Conservation (phyloP, 495 filamentous ascomycete species). For the Penicillium paradoxum region DNA sequence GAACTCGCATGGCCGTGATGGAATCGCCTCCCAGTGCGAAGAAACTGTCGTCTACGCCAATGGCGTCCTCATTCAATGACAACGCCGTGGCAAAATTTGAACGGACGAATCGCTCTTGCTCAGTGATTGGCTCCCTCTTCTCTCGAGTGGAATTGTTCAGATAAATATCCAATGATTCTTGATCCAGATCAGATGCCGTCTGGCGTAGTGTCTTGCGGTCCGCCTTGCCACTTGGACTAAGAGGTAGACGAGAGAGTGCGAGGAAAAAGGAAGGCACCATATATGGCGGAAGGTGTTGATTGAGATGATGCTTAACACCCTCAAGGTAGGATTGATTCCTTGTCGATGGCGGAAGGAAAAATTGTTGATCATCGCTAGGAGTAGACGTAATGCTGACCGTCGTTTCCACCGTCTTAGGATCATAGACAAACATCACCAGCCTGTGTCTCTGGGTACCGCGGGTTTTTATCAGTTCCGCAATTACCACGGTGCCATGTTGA, state of each 20-base stretch:
- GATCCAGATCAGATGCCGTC: background rate
- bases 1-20: conserved; percentile 11
- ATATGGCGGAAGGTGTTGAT: conserved; percentile 25
- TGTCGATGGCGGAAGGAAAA: background rate
- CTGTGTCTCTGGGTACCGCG: background rate
- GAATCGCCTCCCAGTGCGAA: conserved; percentile 25
- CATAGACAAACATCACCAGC: background rate
- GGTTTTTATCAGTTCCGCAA: background rate
- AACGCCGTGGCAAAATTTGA: background rate
- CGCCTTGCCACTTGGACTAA: background rate
- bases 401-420: background rate
- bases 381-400: background rate
- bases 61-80: background rate
- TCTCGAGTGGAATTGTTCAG: background rate
- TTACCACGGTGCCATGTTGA: background rate
- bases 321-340: conserved; percentile 13
- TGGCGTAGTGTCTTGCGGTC: background rate
- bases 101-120: conserved; percentile 4
- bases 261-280: conserved; percentile 39
- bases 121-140: background rate
- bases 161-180: background rate
- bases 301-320: conserved; percentile 21
- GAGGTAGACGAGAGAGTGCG: conserved; percentile 13
- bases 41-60: conserved; percentile 17
- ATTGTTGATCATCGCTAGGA: background rate